Evolutionary conservation across 306 rosid genomes (phyloP), one percentile per base, ranked within the genome.

Genomic region (Vicia faba): DNA sequence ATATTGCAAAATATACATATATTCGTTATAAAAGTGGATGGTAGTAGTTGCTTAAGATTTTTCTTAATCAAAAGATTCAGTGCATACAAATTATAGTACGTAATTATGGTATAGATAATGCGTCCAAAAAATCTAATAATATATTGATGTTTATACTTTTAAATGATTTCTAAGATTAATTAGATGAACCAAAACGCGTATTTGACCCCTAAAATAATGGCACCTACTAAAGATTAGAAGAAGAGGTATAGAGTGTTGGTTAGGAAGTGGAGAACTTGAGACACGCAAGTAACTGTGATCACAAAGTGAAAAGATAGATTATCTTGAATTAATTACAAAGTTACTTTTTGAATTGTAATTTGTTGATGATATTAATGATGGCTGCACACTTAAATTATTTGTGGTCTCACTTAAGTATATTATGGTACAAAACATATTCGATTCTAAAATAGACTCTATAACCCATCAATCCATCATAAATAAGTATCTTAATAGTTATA

Each of bases 101-200:
- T 71, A 72, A 64, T 61, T 7, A 78, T 75, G 70, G 19, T 35
- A 7, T 28, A 48, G 14, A 16, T 31, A 70, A 75, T 45, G 68
- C 38, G 59, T 70, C 57, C 75, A 39, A 4, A 58, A 19, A 63
- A 57, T 2, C 57, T 19, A 19, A 4, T 51, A 13, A 43, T 15
- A 61, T 64, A 69, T 67, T 51, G 53, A 13, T 51, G 41, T 0
- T 8, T 35, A 12, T 14, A 61, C 15, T 57, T 51, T 29, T 16
- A 9, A 39, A n/a, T 6, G 1, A 1, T 45, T 7, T 54, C 0
- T 16, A 35, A 56, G 56, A 20, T 39, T 29, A 57, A 72, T 78
- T 66, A 49, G 79, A 68, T 78, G 74, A 75, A 55, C 63, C 49
- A 81, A 43, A 69, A 73, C 84, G 84, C 84, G 82, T 43, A 65